Evolutionary conservation across 2,329 filamentous ascomycete species (phyloP), one percentile per base, ranked within the genome.

Genomic region (Hypoxylon rubiginosum): DNA sequence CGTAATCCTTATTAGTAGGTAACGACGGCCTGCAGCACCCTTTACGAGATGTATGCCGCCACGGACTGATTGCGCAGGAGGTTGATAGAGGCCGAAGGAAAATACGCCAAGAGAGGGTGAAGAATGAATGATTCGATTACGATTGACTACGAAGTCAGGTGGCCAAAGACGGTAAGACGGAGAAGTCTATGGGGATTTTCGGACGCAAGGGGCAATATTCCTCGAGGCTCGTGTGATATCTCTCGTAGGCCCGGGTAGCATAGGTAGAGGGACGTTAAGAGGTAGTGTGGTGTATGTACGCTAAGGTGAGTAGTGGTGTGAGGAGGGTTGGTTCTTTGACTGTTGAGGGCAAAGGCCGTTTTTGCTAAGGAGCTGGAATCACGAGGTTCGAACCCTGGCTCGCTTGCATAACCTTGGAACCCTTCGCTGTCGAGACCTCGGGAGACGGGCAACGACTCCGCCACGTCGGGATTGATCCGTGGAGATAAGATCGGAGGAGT

Each of bases 401-500:
- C 53, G 66, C 60, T 62, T 66, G 66, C 59, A 58, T 69, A 60
- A 66, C 62, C 56, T 52, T 65, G 21, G 21, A 24, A 24, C 21
- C 21, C 21, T 24, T 24, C 21, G 21, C 21, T 52, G 48, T 61
- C 54, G 43, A 66, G 50, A 58, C 30, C 39, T 53, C 34, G 59
- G 55, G 26, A 54, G 51, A 51, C 50, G 43, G 58, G 51, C 34
- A 56, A 46, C 59, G 55, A 64, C 41, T 66, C 66, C 59, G 60
- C 63, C 59, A 65, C 64, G 51, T 67, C 62, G 64, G 64, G 64
- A 60, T 62, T 63, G 66, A 62, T 64, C 45, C 45, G 56, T 65
- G 67, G 67, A 70, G 67, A 70, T 70, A 66, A 70, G 65, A 70
- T 70, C 64, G 67, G 64, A 63, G 55, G 64, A 41, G 21, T 19